Evolutionary conservation across 2,329 filamentous ascomycete genomes (phyloP).

Genomic region (Trichoderma afroharzianum): DNA sequence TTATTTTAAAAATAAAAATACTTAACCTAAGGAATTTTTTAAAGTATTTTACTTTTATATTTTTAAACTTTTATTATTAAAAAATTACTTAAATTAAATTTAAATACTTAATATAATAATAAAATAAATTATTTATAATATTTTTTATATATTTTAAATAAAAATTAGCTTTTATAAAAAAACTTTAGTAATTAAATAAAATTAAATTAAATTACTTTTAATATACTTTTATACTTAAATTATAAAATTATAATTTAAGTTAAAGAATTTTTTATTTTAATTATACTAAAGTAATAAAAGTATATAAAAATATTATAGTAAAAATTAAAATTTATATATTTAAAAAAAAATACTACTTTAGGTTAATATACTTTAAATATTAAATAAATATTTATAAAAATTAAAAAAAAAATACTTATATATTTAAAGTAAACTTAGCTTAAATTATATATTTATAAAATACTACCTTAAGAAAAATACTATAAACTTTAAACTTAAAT

Average conservation of each 20-base stretch:
- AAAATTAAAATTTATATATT: background rate
- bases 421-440: background rate
- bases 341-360: too few relatives aligned
- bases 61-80: background rate
- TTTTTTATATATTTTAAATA: background rate
- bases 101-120: background rate
- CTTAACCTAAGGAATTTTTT: background rate
- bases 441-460: background rate
- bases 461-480: background rate
- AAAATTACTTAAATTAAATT: background rate
- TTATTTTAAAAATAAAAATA: background rate
- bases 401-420: background rate
- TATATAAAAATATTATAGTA: background rate
- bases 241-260: background rate
- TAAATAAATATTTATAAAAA: background rate
- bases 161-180: background rate
- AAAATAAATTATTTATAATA: background rate
- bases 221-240: background rate
- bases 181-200: too few relatives aligned
- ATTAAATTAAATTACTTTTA: background rate
- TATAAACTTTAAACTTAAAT: background rate
- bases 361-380: too few relatives aligned
- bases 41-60: background rate
- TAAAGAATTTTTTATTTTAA: background rate
- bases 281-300: background rate